phyloP scores from a whole-genome alignment of 371 early-diverging fungal species.

The Mucor indicus region DNA sequence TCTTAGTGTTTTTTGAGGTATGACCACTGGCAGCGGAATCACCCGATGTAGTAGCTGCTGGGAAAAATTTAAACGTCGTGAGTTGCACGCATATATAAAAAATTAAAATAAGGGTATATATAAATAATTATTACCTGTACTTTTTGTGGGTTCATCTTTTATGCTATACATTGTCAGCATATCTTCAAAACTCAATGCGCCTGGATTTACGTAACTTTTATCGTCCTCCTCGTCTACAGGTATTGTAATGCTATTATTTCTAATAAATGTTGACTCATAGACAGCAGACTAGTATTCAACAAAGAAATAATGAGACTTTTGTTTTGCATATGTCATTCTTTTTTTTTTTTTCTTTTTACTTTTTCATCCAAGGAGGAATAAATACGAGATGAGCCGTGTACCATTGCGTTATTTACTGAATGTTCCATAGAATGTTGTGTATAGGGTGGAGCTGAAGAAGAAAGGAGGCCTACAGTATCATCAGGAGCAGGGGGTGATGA shows the following conservation, averaged over 20 bases:
- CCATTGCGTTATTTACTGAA: constrained; percentile 13
- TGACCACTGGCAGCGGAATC: constrained; percentile 11
- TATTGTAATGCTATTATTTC: constrained; percentile 27
- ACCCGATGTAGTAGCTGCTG: constrained; percentile 12
- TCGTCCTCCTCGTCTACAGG: constrained; percentile 5
- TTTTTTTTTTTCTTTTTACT: too few species aligned
- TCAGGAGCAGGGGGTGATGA: constrained; percentile 10
- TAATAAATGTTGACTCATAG: constrained; percentile 8
- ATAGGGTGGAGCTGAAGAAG: constrained; percentile 30
- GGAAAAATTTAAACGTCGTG: constrained; percentile 12
- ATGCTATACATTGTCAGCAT: constrained; percentile 21
- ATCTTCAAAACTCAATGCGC: constrained; percentile 30
- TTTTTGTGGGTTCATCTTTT: background rate
- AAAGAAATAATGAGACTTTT: too few species aligned
- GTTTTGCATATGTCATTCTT: background rate
- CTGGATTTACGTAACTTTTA: constrained; percentile 12
- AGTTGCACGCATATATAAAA: background rate
- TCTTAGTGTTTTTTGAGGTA: background rate
- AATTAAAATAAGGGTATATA: background rate
- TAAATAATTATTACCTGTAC: too few species aligned
- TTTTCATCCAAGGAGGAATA: constrained; percentile 5
- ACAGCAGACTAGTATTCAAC: constrained; percentile 5
- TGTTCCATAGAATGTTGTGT: too few species aligned
- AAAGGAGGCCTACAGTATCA: constrained; percentile 14
- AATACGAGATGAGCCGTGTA: constrained; percentile 20